Evolutionary conservation across 1,284 basidiomycete genomes (phyloP), one percentile per base, ranked within the genome.

Genomic region (Melampsora larici-populina): DNA sequence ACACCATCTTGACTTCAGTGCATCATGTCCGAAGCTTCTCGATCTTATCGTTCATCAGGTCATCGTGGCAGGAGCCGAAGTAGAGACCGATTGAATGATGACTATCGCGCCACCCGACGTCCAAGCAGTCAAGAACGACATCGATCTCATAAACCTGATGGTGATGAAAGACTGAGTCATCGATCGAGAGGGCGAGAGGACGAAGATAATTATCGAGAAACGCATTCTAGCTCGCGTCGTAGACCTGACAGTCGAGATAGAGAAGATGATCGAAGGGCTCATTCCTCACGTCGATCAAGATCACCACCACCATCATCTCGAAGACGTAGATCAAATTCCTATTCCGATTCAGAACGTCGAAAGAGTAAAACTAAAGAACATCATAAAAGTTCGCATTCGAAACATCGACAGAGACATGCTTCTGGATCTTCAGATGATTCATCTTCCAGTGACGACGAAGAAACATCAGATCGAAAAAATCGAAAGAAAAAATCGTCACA

Each of bases 401-500:
- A 13, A 43, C 5, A 43, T 43, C 40, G 40, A 43, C 7, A 43
- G 17, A 55, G 36, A 11, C 40, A 17, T 46, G 60, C 70, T 33
- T 36, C 58, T 29, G 63, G 55, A 36, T 33, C 58, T 26, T 72
- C 70, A n/a, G 60, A 33, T n/a, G 60, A 40, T 15, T 72, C 70
- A 46, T 43, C 17, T 21, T 60, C 51, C 26, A 58, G 58, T 17
- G 55, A 46, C 6, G 18, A 26, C 11, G 70, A 64, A 48, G 60
- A 64, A 7, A 4, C 36, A n/a, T 62, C 60, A 60, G 13, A 72
- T 48, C 63, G 58, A 8, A 72, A 72, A 48, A 72, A 43, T 33
- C 64, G 46, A 21, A 74, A 74, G 26, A 48, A 43, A 46, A 74
- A 64, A 40, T 48, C 33, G 26, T 66, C 71, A 51, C 71, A 74